Conservation (phyloP, 140 eudicot genomes). For the Senecio squalidus region DNA sequence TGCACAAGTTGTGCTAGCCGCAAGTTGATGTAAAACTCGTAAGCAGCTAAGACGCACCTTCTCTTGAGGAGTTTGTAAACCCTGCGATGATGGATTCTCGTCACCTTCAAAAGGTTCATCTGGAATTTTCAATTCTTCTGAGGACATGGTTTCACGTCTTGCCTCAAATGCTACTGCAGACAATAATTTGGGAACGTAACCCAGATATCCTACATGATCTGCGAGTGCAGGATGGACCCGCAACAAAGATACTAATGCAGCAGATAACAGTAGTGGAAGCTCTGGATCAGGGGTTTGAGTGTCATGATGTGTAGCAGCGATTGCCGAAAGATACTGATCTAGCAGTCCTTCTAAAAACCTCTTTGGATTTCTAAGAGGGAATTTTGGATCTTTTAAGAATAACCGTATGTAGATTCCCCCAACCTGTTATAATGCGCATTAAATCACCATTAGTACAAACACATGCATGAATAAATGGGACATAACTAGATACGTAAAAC, state of each 20-base stretch:
- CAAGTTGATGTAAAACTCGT: slow-evolving; percentile 91
- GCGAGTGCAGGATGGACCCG: slow-evolving; percentile 97
- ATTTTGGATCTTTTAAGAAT: slow-evolving; percentile 91
- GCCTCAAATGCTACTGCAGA: slow-evolving; percentile 94
- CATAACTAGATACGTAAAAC: no score
- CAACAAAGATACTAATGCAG: slow-evolving; percentile 87
- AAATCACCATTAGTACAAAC: not conserved
- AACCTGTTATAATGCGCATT: slow-evolving; percentile 45
- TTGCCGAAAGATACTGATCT: slow-evolving; percentile 94
- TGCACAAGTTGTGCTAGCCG: slow-evolving; percentile 95
- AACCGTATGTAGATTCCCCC: slow-evolving; percentile 94
- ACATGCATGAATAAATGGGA: not conserved
- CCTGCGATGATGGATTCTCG: slow-evolving; percentile 40
- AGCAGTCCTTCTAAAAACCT: slow-evolving; percentile 85
- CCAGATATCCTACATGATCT: slow-evolving; percentile 93
- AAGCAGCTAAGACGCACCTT: slow-evolving; percentile 95
- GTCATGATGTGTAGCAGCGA: slow-evolving; percentile 78
- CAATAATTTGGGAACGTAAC: slow-evolving; percentile 89
- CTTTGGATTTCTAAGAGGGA: slow-evolving; percentile 95
- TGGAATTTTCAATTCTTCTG: slow-evolving; percentile 39
- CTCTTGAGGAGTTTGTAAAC: slow-evolving; percentile 78
- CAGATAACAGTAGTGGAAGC: slow-evolving; percentile 86
- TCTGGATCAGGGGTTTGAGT: slow-evolving; percentile 69
- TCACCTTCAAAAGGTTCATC: slow-evolving; percentile 46
- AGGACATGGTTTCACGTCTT: slow-evolving; percentile 79